Evolutionary conservation across 1,284 basidiomycete genomes (phyloP).

Genomic region (Grifola frondosa): DNA sequence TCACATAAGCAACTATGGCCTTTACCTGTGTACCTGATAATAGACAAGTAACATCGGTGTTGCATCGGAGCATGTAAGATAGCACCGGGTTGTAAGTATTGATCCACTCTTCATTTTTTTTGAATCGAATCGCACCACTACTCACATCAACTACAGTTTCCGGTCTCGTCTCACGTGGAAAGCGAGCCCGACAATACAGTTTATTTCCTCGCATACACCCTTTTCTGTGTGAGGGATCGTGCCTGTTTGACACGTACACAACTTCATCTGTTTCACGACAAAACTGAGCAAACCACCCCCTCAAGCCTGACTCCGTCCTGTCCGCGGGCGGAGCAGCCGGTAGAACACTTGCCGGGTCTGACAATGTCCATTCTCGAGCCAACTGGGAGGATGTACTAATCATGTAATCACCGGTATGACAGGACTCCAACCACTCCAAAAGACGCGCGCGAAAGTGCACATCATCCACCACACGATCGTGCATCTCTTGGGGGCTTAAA

Average conservation of each 20-base stretch:
- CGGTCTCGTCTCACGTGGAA: not conserved
- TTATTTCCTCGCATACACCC: not conserved
- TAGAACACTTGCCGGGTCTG: not conserved
- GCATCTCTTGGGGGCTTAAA: slow-evolving; percentile 28
- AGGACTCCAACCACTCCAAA: slow-evolving; percentile 15
- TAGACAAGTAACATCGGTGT: slow-evolving; percentile 12
- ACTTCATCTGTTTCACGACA: not conserved
- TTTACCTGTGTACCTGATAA: slow-evolving; percentile 9
- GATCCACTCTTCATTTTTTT: slow-evolving; percentile 9
- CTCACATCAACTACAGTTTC: slow-evolving; percentile 1
- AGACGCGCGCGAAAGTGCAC: slow-evolving; percentile 18
- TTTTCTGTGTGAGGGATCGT: slow-evolving; percentile 1
- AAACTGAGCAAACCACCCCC: not conserved
- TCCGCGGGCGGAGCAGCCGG: not conserved
- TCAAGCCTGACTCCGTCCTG: not conserved
- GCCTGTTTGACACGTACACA: slow-evolving; percentile 3
- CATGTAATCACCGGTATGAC: slow-evolving; percentile 14
- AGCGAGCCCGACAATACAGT: slow-evolving; percentile 3
- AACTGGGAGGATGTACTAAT: not conserved
- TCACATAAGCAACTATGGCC: slow-evolving; percentile 11
- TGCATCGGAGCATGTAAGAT: slow-evolving; percentile 4
- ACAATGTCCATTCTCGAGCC: too few relatives aligned
- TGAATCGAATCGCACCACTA: slow-evolving; percentile 4
- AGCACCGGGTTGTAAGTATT: slow-evolving; percentile 6
- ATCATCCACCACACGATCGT: slow-evolving; percentile 19